Base-by-base conservation (phyloP, 2,329 filamentous ascomycete genomes). In the Onygenales sp. region DNA sequence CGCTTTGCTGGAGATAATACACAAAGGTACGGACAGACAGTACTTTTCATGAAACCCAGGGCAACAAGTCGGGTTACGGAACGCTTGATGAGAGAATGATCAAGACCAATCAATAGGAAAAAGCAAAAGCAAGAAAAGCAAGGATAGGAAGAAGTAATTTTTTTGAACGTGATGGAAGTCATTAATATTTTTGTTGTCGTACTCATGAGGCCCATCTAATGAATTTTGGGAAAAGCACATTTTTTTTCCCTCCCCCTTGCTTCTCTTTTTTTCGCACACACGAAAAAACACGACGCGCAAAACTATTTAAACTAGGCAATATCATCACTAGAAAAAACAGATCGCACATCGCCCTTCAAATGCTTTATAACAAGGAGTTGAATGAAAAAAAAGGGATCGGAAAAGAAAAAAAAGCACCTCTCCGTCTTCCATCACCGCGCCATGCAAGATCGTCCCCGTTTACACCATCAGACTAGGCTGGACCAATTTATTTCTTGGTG, bases 401-500 rank as follows among this genome's bases (percentile, higher is more conserved):
- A 31, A 4, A 27, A n/a, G 32, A 17, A 27, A 39, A 10, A 27
- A 27, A 27, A 27, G 21, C 21, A 7, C 46, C 35, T 31, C 35
- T 21, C 10, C 17, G 31, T 41, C 31, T 2, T n/a, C 36, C 36
- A 17, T 36, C 17, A 9, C 14, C 36, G 3, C 10, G 35, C 10
- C 46, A 47, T 47, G 44, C n/a, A 27, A 27, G 21, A 47, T 47
- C 31, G 5, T 49, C 21, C 17, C 45, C 33, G 21, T 33, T 39
- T n/a, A 36, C 36, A 31, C 35, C 21, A 41, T 32, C 46, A 49
- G 13, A 31, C 35, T 8, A 14, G 17, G 17, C 11, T 10, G 36
- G 32, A 53, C 38, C 57, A 61, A 59, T 69, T 84, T 87, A 87
- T 78, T 87, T 87, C 84, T 86, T 86, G 73, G 72, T 70, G 71